Conservation (phyloP, 306 rosid species). For the Urtica urens region DNA sequence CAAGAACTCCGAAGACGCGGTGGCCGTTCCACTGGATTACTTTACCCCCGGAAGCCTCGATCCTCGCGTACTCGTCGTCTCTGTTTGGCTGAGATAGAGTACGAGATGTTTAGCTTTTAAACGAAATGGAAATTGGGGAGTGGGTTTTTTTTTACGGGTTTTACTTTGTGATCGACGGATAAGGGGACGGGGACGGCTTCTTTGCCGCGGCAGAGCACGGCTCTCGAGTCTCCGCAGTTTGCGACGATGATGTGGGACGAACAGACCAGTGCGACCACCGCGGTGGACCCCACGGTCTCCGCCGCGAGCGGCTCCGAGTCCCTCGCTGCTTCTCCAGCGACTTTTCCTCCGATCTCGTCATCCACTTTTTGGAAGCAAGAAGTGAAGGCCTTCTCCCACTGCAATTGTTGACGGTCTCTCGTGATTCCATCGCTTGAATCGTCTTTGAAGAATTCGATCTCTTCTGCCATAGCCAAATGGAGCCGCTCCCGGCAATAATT, state of each 20-base stretch:
- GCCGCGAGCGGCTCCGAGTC: constrained; percentile 32
- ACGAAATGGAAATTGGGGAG: background rate
- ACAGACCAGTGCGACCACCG: constrained; percentile 41
- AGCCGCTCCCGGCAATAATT: constrained; percentile 40
- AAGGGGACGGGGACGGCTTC: constrained; percentile 33
- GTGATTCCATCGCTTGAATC: constrained; percentile 15
- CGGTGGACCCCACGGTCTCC: constrained; percentile 55
- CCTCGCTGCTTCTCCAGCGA: constrained; percentile 17
- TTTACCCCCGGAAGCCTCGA: constrained; percentile 50
- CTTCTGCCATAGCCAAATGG: constrained; percentile 43
- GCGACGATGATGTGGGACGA: constrained; percentile 51
- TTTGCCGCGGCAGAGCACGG: constrained; percentile 47
- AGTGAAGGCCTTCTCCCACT: constrained; percentile 38
- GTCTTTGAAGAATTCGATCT: constrained; percentile 21
- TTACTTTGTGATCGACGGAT: constrained; percentile 49
- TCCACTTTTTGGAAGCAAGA: constrained; percentile 39
- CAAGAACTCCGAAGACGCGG: constrained; percentile 51
- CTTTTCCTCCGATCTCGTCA: constrained; percentile 40
- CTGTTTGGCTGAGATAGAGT: constrained; percentile 40
- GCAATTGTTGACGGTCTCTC: constrained; percentile 21
- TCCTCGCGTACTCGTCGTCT: constrained; percentile 44
- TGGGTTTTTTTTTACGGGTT: background rate
- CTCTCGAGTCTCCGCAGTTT: constrained; percentile 55
- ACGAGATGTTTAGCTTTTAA: no score
- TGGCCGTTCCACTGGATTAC: constrained; percentile 51